Conservation (phyloP, 352 stramenopile genomes). For the Halophytophthora polymorphica region DNA sequence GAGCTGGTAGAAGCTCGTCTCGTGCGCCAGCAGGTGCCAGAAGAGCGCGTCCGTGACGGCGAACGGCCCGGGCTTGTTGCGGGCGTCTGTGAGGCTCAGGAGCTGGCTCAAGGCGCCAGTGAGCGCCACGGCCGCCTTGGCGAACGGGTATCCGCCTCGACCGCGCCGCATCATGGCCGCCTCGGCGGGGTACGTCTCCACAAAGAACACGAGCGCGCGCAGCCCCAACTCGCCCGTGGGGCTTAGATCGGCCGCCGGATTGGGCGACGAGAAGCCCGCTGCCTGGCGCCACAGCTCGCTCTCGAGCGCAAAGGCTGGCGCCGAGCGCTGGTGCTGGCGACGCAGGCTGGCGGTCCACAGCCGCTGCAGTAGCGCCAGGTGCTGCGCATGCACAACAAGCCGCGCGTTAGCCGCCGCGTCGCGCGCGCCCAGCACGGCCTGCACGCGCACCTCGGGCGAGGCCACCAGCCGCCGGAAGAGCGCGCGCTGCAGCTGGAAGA, state of each 20-base stretch:
- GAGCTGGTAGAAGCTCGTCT: conserved; percentile 51
- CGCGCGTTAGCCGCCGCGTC: neutral
- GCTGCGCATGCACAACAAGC: conserved; percentile 21
- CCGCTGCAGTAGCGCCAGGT: conserved; percentile 52
- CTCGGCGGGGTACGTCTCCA: conserved; percentile 55
- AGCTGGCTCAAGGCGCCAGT: conserved; percentile 45
- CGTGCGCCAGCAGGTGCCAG: conserved; percentile 57
- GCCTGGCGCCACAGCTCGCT: conserved; percentile 43
- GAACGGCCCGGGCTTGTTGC: conserved; percentile 37
- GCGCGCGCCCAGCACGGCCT: neutral
- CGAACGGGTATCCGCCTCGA: conserved; percentile 60
- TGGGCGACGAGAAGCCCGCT: conserved; percentile 47
- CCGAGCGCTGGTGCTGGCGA: conserved; percentile 20
- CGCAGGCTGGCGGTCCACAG: conserved; percentile 56
- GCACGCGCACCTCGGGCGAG: conserved; percentile 46
- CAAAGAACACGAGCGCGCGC: conserved; percentile 65
- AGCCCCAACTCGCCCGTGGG: conserved; percentile 57
- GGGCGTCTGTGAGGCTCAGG: conserved; percentile 45
- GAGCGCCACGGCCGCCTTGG: conserved; percentile 49
- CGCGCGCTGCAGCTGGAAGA: conserved; percentile 61
- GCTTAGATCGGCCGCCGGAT: conserved; percentile 52
- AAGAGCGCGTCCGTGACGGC: conserved; percentile 50
- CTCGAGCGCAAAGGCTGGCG: conserved; percentile 37
- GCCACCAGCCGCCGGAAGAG: conserved; percentile 54
- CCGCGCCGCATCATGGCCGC: conserved; percentile 60